These are phyloP conservation scores for Zasmidium angulare DNA, from an alignment of 2,329 filamentous ascomycete genomes.

Conservation along the genomic window DNA sequence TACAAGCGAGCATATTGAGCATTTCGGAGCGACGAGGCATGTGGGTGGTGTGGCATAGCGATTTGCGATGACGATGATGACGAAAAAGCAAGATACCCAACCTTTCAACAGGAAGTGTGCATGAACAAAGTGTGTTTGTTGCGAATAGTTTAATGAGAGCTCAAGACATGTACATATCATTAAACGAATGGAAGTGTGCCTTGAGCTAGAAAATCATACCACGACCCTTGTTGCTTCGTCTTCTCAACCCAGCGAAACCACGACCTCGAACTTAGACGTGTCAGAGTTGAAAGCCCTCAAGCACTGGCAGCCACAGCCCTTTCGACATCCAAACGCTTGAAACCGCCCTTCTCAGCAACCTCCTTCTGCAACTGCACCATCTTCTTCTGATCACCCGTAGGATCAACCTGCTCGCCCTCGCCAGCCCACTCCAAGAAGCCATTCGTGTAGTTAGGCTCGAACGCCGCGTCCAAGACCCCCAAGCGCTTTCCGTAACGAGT, in stretches of 20 bases:
- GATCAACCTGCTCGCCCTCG: slow-evolving; percentile 65
- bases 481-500: slow-evolving; percentile 74
- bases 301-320: slow-evolving; percentile 20
- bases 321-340: slow-evolving; percentile 49
- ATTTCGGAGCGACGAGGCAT: too few relatives aligned
- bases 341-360: slow-evolving; percentile 65
- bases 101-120: slow-evolving; percentile 20
- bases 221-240: neutral
- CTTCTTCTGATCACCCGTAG: slow-evolving; percentile 70
- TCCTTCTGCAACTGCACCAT: slow-evolving; percentile 69
- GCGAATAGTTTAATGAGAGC: neutral
- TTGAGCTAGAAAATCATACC: neutral
- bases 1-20: too few relatives aligned
- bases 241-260: too few relatives aligned
- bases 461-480: slow-evolving; percentile 62
- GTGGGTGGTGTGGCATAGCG: neutral
- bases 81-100: slow-evolving; percentile 6
- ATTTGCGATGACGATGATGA: too few relatives aligned
- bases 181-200: slow-evolving; percentile 16
- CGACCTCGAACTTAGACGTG: too few relatives aligned
- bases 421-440: slow-evolving; percentile 64
- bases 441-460: slow-evolving; percentile 74
- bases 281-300: slow-evolving; percentile 5
- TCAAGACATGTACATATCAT: slow-evolving; percentile 10
- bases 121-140: neutral